Evolutionary conservation across 139 green algal genomes (phyloP), one percentile per base, ranked within the genome.

Genomic region (Spirogloea muscicola): DNA sequence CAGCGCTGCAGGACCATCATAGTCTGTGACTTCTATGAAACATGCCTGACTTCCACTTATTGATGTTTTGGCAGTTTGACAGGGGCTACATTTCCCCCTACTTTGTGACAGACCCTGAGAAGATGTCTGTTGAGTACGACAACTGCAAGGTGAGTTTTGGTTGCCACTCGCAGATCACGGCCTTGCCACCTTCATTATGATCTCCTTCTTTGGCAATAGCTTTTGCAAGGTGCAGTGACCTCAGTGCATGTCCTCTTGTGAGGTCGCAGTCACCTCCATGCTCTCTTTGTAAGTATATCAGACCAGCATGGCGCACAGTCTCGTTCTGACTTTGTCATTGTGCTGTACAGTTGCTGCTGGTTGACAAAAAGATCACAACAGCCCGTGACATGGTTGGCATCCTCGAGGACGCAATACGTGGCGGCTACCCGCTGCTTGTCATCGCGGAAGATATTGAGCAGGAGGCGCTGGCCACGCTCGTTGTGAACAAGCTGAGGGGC

Each of bases 371-470:
- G 88, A 96, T 98, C 84, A 86, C 67, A 51, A 96, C 90, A 31
- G 94, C 94, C 0, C 90, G 94, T 62, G 94, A 98, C 81, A 96
- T 98, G 70, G 90, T 98, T 37, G 82, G 84, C 69, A 89, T 97
- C 49, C 88, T 97, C 75, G 94, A 98, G 85, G 87, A 87, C 9
- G 87, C 89, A 63, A 96, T 98, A 77, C 88, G 91, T 42, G 87
- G 88, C 58, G 90, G 90, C 76, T 96, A 92, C 90, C 94, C 95
- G 5, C 82, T 99, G 65, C 81, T 98, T 36, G 91, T 99, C 82
- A 97, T 99, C 87, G 95, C 95, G 3, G 95, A 99, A 87, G 95
- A 99, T 80, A 93, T 99, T 80, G 95, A 98, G 89, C 94, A 98
- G 87, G 95, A 99, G 87, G 91, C 95, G 0, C 88, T 99, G 58